phyloP scores from a whole-genome alignment of 2,329 filamentous ascomycete genomes.

The Claviceps africana region DNA sequence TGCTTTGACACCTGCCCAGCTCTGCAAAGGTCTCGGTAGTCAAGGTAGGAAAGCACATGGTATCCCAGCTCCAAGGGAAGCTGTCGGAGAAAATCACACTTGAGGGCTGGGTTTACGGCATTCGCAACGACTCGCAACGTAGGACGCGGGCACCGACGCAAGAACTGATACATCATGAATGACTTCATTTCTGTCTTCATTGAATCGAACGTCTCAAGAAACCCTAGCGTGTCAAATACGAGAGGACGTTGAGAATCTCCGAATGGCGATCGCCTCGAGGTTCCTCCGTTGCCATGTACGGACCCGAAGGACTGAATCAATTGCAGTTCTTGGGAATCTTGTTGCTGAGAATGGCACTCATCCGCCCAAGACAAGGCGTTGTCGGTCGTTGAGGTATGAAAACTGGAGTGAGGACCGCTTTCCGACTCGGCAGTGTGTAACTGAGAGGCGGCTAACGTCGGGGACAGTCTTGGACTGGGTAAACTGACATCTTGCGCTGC shows the following conservation, averaged over 20 bases:
- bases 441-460: slow-evolving; percentile 64
- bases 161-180: slow-evolving; percentile 91
- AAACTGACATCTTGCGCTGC: slow-evolving; percentile 79
- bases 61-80: slow-evolving; percentile 78
- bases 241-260: slow-evolving; percentile 10
- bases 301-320: not conserved
- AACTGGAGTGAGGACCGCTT: slow-evolving; percentile 22
- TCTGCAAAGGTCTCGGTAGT: slow-evolving; percentile 72
- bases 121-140: slow-evolving; percentile 82
- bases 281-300: slow-evolving; percentile 11
- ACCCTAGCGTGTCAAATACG: slow-evolving; percentile 69
- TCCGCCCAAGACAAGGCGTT: slow-evolving; percentile 20
- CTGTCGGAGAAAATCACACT: slow-evolving; percentile 79
- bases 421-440: slow-evolving; percentile 32
- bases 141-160: slow-evolving; percentile 74
- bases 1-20: slow-evolving; percentile 88
- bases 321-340: slow-evolving; percentile 12
- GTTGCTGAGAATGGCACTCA: slow-evolving; percentile 26
- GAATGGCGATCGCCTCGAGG: not conserved
- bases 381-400: slow-evolving; percentile 18
- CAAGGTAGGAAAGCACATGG: slow-evolving; percentile 76
- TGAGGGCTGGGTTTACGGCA: slow-evolving; percentile 83
- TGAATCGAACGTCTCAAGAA: slow-evolving; percentile 81
- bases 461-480: slow-evolving; percentile 87
- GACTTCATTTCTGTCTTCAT: slow-evolving; percentile 87